Evolutionary conservation across 1,284 basidiomycete genomes (phyloP), one percentile per base, ranked within the genome.

Genomic region (Ceratobasidium sp.): DNA sequence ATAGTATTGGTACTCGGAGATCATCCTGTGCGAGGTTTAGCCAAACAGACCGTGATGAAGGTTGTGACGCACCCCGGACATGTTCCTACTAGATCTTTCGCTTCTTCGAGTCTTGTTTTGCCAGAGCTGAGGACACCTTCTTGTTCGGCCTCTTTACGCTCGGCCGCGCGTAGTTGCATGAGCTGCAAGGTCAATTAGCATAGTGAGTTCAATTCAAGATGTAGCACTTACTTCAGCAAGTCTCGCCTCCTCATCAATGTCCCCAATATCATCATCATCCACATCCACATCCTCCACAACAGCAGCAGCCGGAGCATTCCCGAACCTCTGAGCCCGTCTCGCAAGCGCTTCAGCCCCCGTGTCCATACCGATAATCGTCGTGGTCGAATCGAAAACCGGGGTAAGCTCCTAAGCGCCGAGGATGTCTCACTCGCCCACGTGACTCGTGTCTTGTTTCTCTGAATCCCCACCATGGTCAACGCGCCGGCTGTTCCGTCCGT

Each of bases 331-430:
- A 39, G 72, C 72, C n/a, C 72, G 44, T 49, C 72, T 12, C 33
- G 72, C 72, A 15, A 76, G 60, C 18, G 72, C 61, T 7, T 76
- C 72, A 15, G 60, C 49, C 49, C 61, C 72, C 63, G 46, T 12
- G 72, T 76, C 72, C 72, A 76, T 76, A 33, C n/a, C n/a, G n/a
- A n/a, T n/a, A n/a, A n/a, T n/a, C n/a, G n/a, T 33, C 15, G 71
- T 42, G 51, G 61, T 64, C 7, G 18, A 44, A 33, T 44, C 13
- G 33, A 49, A 23, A 39, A 6, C 33, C 2, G 33, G 33, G 33
- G 1, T 2, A 33, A 4, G 33, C 33, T 33, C 33, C 33, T 33
- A 33, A 33, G 33, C 33, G 33, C 33, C 33, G 33, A 33, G n/a
- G 33, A 33, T 33, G 33, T 26, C 28, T 60, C 26, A 26, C 9